Conservation (phyloP, 2,329 filamentous ascomycete genomes). For the Lasiodiplodia hormozganensis region DNA sequence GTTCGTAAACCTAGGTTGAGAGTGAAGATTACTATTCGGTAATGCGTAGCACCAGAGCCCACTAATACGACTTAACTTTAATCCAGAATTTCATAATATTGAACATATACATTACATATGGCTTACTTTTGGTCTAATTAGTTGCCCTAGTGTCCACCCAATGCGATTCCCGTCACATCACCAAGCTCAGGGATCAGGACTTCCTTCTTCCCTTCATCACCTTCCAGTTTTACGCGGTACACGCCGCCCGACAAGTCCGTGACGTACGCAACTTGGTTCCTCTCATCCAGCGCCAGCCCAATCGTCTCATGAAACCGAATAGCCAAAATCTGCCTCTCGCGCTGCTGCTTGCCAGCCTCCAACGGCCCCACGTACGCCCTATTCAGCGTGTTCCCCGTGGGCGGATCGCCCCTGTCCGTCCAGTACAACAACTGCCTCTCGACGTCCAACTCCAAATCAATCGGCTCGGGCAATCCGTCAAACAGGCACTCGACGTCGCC, state of each 20-base stretch:
- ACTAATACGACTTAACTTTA: no score
- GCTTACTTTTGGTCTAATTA: no score
- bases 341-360: not conserved
- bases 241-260: slow-evolving; percentile 35
- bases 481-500: slow-evolving; percentile 54
- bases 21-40: no score
- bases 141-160: not conserved
- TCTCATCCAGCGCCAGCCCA: slow-evolving; percentile 34
- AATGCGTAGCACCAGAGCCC: no score
- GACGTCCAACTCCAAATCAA: slow-evolving; percentile 64
- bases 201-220: slow-evolving; percentile 13
- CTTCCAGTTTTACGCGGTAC: slow-evolving; percentile 28
- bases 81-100: no score
- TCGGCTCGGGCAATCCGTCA: slow-evolving; percentile 55
- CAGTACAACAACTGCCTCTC: slow-evolving; percentile 59
- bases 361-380: slow-evolving; percentile 34
- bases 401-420: slow-evolving; percentile 67
- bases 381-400: slow-evolving; percentile 62
- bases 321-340: slow-evolving; percentile 31
- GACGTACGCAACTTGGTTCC: slow-evolving; percentile 31
- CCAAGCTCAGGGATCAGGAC: slow-evolving; percentile 31
- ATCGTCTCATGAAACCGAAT: slow-evolving; percentile 37
- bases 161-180: slow-evolving; percentile 33
- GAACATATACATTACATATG: no score
- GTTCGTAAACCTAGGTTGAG: no score